A percentile compares a stretch with the other conserved stretches of the same genome.
These are phyloP conservation scores for Ophiostoma perfectum DNA, from an alignment of 2,329 filamentous ascomycete species.

Conservation along the genomic window DNA sequence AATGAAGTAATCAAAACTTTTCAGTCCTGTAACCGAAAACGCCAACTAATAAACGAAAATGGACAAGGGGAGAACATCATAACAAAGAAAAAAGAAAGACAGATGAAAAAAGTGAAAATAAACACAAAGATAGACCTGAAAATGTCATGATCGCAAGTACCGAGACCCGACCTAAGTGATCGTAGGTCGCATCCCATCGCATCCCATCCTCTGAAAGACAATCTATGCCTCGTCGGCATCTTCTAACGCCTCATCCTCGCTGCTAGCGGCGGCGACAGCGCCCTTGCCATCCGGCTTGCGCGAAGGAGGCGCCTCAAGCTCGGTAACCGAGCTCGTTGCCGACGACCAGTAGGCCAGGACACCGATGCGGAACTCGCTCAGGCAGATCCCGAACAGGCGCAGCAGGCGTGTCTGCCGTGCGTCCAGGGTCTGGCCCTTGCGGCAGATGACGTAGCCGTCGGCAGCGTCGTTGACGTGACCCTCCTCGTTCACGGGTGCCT, in stretches of 20 bases:
- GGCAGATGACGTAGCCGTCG: slow-evolving; percentile 70
- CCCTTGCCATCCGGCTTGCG: slow-evolving; percentile 14
- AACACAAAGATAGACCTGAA: neutral
- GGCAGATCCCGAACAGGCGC: slow-evolving; percentile 87
- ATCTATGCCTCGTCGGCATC: slow-evolving; percentile 19
- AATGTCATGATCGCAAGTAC: neutral
- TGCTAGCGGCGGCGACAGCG: neutral
- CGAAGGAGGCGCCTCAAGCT: slow-evolving; percentile 37
- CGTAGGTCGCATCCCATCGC: too few species aligned
- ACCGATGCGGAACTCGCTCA: slow-evolving; percentile 83
- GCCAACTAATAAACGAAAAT: slow-evolving; percentile 14
- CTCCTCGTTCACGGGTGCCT: slow-evolving; percentile 40
- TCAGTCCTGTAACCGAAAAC: slow-evolving; percentile 22
- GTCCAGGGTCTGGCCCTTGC: slow-evolving; percentile 77
- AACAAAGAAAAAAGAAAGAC: slow-evolving; percentile 3
- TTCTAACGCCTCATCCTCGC: slow-evolving; percentile 11
- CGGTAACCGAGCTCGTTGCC: slow-evolving; percentile 54
- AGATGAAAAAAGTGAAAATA: neutral
- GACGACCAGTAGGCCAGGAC: slow-evolving; percentile 69
- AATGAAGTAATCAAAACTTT: slow-evolving; percentile 17
- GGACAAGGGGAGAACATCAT: neutral
- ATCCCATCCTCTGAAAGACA: slow-evolving; percentile 8
- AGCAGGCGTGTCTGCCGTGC: slow-evolving; percentile 87
- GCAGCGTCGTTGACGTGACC: slow-evolving; percentile 42
- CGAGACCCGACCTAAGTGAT: slow-evolving; percentile 1